A percentile compares a stretch with the other conserved stretches of the same genome.
These are phyloP conservation scores for Amanita exitialis DNA, from an alignment of 768 basidiomycete genomes.

Conservation along the genomic window DNA sequence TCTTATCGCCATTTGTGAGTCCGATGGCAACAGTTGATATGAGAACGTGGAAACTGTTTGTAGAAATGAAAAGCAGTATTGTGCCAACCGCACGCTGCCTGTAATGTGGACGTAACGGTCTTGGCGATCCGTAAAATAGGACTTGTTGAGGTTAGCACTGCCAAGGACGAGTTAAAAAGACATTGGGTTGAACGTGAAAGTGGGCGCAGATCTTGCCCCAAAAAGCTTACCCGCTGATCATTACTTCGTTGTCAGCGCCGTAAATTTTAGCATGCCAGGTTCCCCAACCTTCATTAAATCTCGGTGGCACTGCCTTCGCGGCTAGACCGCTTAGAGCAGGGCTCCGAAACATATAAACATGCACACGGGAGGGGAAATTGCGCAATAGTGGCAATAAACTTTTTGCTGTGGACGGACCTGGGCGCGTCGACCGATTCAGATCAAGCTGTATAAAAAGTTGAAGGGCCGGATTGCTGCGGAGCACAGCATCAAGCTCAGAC, in stretches of 20 bases:
- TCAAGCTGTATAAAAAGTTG: slow-evolving; percentile 71
- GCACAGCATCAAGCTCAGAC: slow-evolving; percentile 47
- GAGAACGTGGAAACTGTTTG: slow-evolving; percentile 62
- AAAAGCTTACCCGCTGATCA: slow-evolving; percentile 78
- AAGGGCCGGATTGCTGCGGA: slow-evolving; percentile 45
- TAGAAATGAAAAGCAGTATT: slow-evolving; percentile 81
- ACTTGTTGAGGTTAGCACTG: slow-evolving; percentile 87
- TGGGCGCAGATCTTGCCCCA: background rate
- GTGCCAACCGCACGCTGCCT: slow-evolving; percentile 49
- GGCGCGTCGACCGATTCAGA: slow-evolving; percentile 68
- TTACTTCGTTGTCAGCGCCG: slow-evolving; percentile 83
- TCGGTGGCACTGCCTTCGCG: slow-evolving; percentile 71
- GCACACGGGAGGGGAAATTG: slow-evolving; percentile 64
- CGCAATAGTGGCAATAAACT: slow-evolving; percentile 63
- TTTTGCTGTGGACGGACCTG: slow-evolving; percentile 59
- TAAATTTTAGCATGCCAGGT: slow-evolving; percentile 98
- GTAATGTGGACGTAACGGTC: slow-evolving; percentile 85
- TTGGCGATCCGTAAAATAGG: slow-evolving; percentile 92
- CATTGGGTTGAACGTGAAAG: background rate
- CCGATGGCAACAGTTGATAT: slow-evolving; percentile 36
- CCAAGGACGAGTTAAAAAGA: background rate
- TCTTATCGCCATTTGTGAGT: slow-evolving; percentile 3
- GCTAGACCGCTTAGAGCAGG: slow-evolving; percentile 73
- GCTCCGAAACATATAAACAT: slow-evolving; percentile 77
- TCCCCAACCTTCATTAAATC: slow-evolving; percentile 98